phyloP scores from a whole-genome alignment of 2,329 filamentous ascomycete genomes.

The Aspergillus sp. region DNA sequence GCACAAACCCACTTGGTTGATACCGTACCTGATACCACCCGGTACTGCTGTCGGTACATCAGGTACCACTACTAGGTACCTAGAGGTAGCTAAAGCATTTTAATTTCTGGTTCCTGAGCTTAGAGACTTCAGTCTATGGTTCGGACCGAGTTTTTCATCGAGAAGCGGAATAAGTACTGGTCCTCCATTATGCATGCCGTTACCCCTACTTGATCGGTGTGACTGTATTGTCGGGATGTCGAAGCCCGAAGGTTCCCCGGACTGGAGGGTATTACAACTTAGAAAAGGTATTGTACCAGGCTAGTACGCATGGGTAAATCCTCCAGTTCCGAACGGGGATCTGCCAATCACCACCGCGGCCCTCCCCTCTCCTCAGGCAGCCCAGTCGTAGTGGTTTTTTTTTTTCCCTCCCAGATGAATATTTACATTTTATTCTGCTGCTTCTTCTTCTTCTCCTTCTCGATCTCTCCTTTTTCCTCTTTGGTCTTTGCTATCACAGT shows the following conservation, averaged over 20 bases:
- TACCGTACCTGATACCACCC: slow-evolving; percentile 19
- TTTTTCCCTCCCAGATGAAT: slow-evolving; percentile 7
- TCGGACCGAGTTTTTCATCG: too few relatives aligned
- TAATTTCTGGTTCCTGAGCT: too few relatives aligned
- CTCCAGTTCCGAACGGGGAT: slow-evolving; percentile 20
- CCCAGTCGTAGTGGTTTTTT: slow-evolving; percentile 5
- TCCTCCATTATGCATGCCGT: too few relatives aligned
- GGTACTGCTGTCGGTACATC: neutral
- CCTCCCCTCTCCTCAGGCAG: slow-evolving; percentile 11
- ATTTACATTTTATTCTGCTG: slow-evolving; percentile 15
- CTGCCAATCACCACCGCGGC: slow-evolving; percentile 21
- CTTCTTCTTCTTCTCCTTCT: slow-evolving; percentile 19
- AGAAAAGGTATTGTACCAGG: neutral
- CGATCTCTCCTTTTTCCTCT: slow-evolving; percentile 14
- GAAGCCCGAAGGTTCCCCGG: neutral
- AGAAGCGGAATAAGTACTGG: too few relatives aligned
- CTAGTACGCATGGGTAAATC: slow-evolving; percentile 3
- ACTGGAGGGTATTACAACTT: too few relatives aligned
- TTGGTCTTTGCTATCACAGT: slow-evolving; percentile 19
- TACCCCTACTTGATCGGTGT: too few relatives aligned
- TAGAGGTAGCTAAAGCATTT: neutral
- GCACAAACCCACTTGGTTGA: slow-evolving; percentile 12
- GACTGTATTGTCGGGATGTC: too few relatives aligned
- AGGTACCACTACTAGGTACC: neutral
- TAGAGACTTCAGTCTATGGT: too few relatives aligned